Conservation (phyloP, 805 yeast species). For the Wickerhamomyces alni region DNA sequence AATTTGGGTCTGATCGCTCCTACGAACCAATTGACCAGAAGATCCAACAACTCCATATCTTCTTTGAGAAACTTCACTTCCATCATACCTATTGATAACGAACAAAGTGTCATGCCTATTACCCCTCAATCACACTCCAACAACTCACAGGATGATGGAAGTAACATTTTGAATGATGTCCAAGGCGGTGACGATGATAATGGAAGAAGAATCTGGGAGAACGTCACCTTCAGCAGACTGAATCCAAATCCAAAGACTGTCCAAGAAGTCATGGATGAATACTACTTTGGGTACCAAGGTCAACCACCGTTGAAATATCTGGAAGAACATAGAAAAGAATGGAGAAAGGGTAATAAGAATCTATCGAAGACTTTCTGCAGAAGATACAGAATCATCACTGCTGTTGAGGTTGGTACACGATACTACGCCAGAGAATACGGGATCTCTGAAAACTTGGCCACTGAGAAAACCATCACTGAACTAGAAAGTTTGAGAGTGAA, state of each 20-base stretch:
- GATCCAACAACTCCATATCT: not conserved
- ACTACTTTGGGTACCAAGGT: conserved; percentile 21
- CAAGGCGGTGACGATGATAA: conserved; percentile 3
- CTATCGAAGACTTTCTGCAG: conserved; percentile 22
- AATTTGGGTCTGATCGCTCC: conserved; percentile 1
- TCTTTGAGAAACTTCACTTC: conserved; percentile 4
- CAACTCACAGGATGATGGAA: conserved; percentile 3
- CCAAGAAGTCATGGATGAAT: conserved; percentile 24
- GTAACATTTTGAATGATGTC: conserved; percentile 1
- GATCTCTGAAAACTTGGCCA: conserved; percentile 14
- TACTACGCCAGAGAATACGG: conserved; percentile 16
- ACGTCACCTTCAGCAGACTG: conserved; percentile 14
- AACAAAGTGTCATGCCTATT: conserved; percentile 1
- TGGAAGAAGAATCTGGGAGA: conserved; percentile 16
- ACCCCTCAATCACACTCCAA: conserved; percentile 1
- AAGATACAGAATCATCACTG: conserved; percentile 21
- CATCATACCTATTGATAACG: conserved; percentile 6
- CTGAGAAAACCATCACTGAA: conserved; percentile 18
- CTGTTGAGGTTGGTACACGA: conserved; percentile 20
- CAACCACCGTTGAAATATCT: conserved; percentile 23
- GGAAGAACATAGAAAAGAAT: conserved; percentile 22
- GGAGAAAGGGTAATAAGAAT: conserved; percentile 24
- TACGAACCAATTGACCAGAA: not conserved
- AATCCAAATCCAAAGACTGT: conserved; percentile 22
- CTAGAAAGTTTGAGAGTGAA: conserved; percentile 18